Evolutionary conservation across 1,284 basidiomycete genomes (phyloP).

Genomic region (Clitocybe nebularis): DNA sequence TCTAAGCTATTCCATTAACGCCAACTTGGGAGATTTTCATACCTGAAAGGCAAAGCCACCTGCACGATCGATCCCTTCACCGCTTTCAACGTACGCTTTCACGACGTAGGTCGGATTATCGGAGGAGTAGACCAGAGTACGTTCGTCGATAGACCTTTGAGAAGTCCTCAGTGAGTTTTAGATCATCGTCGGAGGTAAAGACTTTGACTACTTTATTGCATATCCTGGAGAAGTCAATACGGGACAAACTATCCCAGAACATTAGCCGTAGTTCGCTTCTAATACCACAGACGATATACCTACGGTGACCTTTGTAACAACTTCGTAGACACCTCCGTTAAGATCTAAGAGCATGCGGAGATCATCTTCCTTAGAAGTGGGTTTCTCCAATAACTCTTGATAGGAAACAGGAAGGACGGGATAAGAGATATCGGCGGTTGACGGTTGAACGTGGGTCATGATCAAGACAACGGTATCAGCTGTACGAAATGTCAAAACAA

Average conservation of each 20-base stretch:
- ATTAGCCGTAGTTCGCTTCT: neutral
- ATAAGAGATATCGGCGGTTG: conserved; percentile 48
- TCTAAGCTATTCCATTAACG: no score
- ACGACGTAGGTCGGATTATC: conserved; percentile 67
- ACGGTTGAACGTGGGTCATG: conserved; percentile 69
- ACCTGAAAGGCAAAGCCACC: conserved; percentile 97
- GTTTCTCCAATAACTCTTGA: conserved; percentile 89
- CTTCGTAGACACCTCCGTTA: conserved; percentile 82
- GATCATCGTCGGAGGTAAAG: neutral
- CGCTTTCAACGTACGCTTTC: conserved; percentile 83
- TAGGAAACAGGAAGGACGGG: conserved; percentile 40
- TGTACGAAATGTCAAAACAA: conserved; percentile 24
- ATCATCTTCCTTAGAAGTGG: conserved; percentile 77
- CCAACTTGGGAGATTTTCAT: conserved; percentile 13
- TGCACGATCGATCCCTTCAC: conserved; percentile 88
- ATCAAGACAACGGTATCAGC: conserved; percentile 91
- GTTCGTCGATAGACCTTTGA: conserved; percentile 80
- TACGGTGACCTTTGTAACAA: conserved; percentile 85
- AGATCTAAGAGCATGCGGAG: conserved; percentile 85
- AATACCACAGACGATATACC: conserved; percentile 42
- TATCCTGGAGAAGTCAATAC: conserved; percentile 85
- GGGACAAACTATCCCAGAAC: conserved; percentile 62
- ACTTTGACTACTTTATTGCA: conserved; percentile 60
- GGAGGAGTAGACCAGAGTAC: conserved; percentile 77
- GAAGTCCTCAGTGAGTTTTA: neutral